Base-by-base conservation (phyloP, 495 filamentous ascomycete species). In the Pseudotulostoma volvatum region DNA sequence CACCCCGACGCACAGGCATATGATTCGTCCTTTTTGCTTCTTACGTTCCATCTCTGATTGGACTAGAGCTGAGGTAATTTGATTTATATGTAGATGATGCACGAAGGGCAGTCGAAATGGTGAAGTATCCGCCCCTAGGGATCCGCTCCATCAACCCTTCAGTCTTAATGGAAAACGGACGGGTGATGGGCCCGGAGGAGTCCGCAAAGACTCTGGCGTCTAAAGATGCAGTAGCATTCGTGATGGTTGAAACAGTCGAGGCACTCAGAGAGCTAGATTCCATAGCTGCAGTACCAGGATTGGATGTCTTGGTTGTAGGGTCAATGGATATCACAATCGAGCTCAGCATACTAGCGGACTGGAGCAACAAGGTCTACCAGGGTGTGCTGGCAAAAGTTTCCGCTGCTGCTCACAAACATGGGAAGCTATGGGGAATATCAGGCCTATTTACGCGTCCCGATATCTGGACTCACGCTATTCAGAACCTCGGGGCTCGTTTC, bases 191-290 rank as follows among this genome's bases (percentile, higher is more conserved):
- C 8, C 11, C 31, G 18, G 23, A 34, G 16, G 30, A 40, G n/a
- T 7, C 17, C 8, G 34, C 34, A 19, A 9, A 40, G 28, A 17
- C 21, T 11, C 11, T 33, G 7, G 17, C 21, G 9, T 20, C 17
- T 13, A 17, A 9, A 11, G 31, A 32, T 0, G 33, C 38, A 11
- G 23, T 18, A 18, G 31, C 34, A 11, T 40, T 40, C 1, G 23
- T 40, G 4, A 34, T 40, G 23, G 18, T 40, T 33, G 38, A 40
- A 20, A 34, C 38, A 3, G 30, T 21, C 14, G 31, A 40, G 1
- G 20, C 31, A 9, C 30, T 40, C 1, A 9, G 4, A 1, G 34
- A 40, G 14, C 33, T 40, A 13, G 38, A 40, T 8, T 16, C 28
- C 7, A 40, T 40, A n/a, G 38, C 31, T 19, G 28, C 31, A 16